These are phyloP conservation scores for Cantharellus anzutake DNA, from an alignment of 768 basidiomycete genomes.

Conservation along the genomic window DNA sequence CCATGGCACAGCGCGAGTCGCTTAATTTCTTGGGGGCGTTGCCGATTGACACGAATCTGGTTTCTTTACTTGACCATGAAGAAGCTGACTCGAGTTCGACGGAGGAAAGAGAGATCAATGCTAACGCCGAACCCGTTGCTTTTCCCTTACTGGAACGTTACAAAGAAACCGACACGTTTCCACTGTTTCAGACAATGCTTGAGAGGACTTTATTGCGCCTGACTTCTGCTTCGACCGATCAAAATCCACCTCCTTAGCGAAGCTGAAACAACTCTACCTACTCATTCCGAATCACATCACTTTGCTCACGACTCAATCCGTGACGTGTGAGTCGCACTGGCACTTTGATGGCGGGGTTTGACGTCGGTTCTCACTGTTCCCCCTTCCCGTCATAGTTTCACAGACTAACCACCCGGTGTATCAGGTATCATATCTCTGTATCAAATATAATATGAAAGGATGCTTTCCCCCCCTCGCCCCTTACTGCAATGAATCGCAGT, in stretches of 20 bases:
- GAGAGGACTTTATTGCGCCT: constrained; percentile 12
- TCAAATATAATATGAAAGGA: no score
- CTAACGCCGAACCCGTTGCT: not conserved
- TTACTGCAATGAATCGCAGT: no score
- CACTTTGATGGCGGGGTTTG: no score
- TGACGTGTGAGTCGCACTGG: no score
- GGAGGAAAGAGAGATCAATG: constrained; percentile 6
- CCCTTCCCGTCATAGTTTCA: constrained; percentile 23
- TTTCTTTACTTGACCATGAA: constrained; percentile 62
- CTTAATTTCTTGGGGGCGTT: constrained; percentile 69
- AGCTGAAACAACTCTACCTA: no score
- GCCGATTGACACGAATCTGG: constrained; percentile 86
- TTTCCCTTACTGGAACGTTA: constrained; percentile 46
- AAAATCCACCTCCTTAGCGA: no score
- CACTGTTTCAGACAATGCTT: constrained; percentile 44
- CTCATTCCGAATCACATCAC: no score
- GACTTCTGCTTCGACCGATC: no score
- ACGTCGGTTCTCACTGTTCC: constrained; percentile 17
- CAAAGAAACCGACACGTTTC: constrained; percentile 43
- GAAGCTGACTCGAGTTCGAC: constrained; percentile 12
- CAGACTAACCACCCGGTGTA: no score
- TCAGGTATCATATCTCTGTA: no score
- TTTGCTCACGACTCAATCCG: no score
- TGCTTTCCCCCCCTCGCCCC: no score
- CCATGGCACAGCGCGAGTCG: constrained; percentile 60